phyloP scores from a whole-genome alignment of 2,329 filamentous ascomycete species.

The Harringtonia aguacate region DNA sequence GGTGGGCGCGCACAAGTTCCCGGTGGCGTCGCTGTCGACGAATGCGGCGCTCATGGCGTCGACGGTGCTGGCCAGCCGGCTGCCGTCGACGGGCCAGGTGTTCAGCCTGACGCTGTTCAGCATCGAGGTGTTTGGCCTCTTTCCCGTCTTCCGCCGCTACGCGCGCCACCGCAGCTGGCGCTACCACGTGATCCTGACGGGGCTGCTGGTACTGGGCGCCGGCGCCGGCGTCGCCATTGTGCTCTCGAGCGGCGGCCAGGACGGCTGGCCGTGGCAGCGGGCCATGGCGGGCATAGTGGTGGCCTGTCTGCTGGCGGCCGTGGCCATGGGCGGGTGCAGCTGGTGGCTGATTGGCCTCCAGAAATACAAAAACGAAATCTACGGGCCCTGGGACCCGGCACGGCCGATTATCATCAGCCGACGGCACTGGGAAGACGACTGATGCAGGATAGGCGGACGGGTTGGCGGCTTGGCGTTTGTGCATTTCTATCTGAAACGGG shows the following conservation, averaged over 20 bases:
- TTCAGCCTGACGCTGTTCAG: slow-evolving; percentile 93
- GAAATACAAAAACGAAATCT: slow-evolving; percentile 98
- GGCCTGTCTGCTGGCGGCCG: slow-evolving; percentile 59
- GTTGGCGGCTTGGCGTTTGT: too few relatives aligned
- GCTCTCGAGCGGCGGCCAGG: slow-evolving; percentile 23
- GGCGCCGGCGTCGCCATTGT: slow-evolving; percentile 61
- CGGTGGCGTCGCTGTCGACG: slow-evolving; percentile 65
- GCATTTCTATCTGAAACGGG: too few relatives aligned
- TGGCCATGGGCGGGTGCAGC: slow-evolving; percentile 86
- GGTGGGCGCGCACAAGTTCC: slow-evolving; percentile 49
- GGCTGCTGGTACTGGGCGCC: slow-evolving; percentile 66
- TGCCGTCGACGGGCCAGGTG: slow-evolving; percentile 85
- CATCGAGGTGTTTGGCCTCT: slow-evolving; percentile 94
- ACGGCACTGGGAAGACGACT: slow-evolving; percentile 38
- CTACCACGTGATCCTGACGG: slow-evolving; percentile 69
- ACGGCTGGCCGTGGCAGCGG: slow-evolving; percentile 38
- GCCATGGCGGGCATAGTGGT: slow-evolving; percentile 63
- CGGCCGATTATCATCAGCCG: slow-evolving; percentile 72
- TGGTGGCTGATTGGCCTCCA: slow-evolving; percentile 98
- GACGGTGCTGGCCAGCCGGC: slow-evolving; percentile 80
- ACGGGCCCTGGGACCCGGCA: slow-evolving; percentile 94
- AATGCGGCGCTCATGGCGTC: slow-evolving; percentile 96
- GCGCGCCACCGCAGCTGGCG: slow-evolving; percentile 71
- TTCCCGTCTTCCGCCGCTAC: slow-evolving; percentile 92
- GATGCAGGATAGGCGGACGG: too few relatives aligned